These are phyloP conservation scores for Penicillium italicum DNA, from an alignment of 2,329 filamentous ascomycete species.

Conservation along the genomic window DNA sequence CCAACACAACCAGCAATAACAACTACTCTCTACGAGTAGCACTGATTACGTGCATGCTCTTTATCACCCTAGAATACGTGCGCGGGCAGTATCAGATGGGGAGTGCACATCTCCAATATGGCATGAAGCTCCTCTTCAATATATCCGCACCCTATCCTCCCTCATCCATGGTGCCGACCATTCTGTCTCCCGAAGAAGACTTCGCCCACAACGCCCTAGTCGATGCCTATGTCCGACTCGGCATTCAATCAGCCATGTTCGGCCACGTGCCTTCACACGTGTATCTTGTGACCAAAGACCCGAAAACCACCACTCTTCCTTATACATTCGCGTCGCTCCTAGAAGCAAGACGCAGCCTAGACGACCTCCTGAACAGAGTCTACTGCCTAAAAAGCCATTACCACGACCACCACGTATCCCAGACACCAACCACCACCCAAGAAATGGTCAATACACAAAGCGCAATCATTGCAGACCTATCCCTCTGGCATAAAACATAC, in stretches of 20 bases:
- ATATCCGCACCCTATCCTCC: conserved; percentile 1
- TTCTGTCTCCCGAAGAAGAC: conserved; percentile 11
- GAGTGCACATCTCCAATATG: conserved; percentile 31
- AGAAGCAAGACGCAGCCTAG: conserved; percentile 22
- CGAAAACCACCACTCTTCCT: conserved; percentile 7
- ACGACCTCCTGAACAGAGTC: conserved; percentile 19
- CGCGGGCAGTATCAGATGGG: conserved; percentile 30
- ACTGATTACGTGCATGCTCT: conserved; percentile 44
- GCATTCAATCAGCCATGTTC: conserved; percentile 28
- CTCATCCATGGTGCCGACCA: conserved; percentile 12
- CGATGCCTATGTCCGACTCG: conserved; percentile 27
- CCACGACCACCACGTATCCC: neutral
- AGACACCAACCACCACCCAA: neutral
- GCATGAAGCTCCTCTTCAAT: conserved; percentile 28
- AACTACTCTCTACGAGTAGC: conserved; percentile 35
- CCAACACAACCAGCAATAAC: conserved; percentile 22
- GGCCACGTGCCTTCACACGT: conserved; percentile 20
- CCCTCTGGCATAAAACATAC: conserved; percentile 24
- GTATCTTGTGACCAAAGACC: conserved; percentile 12
- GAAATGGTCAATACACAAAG: conserved; percentile 6
- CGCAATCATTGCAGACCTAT: conserved; percentile 12
- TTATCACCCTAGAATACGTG: conserved; percentile 42
- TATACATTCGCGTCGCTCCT: conserved; percentile 11
- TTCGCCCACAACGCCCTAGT: conserved; percentile 22
- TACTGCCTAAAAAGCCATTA: conserved; percentile 15